Percentiles rank a stretch among this genome's conserved stretches.
Conservation (phyloP, 306 rosid genomes). For the Bauhinia variegata region DNA sequence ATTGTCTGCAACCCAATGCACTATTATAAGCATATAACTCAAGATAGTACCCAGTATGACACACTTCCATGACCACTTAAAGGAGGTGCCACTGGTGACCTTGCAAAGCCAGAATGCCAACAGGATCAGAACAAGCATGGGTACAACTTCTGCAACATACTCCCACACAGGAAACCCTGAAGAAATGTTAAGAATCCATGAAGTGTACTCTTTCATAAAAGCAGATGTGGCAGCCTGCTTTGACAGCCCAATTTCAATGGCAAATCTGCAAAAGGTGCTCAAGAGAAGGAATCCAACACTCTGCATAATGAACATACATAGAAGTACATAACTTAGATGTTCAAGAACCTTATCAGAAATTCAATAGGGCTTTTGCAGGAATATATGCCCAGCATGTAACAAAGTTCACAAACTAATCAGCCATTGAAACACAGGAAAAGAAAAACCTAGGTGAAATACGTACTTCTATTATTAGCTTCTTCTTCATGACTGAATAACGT, state of each 20-base stretch:
- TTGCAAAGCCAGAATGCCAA: conserved; percentile 70
- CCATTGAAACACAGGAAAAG: conserved; percentile 31
- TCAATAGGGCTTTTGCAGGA: conserved; percentile 17
- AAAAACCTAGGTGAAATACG: conserved; percentile 40
- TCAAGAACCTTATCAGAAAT: conserved; percentile 30
- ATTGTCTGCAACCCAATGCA: conserved; percentile 69
- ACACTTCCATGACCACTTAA: conserved; percentile 58
- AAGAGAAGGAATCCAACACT: conserved; percentile 77
- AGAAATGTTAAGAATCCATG: conserved; percentile 65
- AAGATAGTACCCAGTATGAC: conserved; percentile 56
- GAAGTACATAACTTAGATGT: background rate
- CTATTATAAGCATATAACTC: conserved; percentile 65
- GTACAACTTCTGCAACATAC: conserved; percentile 61
- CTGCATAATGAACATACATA: conserved; percentile 56
- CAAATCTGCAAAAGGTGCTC: conserved; percentile 74
- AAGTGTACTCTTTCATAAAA: conserved; percentile 60
- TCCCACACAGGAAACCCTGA: conserved; percentile 60
- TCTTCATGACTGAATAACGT: conserved; percentile 61
- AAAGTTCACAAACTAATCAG: conserved; percentile 20
- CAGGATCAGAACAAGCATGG: conserved; percentile 59
- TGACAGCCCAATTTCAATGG: conserved; percentile 80
- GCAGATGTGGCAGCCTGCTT: conserved; percentile 90
- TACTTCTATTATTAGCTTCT: conserved; percentile 64
- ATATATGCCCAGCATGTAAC: conserved; percentile 25
- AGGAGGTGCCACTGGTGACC: conserved; percentile 43